Percentiles rank a stretch among this genome's conserved stretches.
Evolutionary conservation across 352 stramenopile genomes (phyloP).

Genomic region (Globisporangium paroecandrum): DNA sequence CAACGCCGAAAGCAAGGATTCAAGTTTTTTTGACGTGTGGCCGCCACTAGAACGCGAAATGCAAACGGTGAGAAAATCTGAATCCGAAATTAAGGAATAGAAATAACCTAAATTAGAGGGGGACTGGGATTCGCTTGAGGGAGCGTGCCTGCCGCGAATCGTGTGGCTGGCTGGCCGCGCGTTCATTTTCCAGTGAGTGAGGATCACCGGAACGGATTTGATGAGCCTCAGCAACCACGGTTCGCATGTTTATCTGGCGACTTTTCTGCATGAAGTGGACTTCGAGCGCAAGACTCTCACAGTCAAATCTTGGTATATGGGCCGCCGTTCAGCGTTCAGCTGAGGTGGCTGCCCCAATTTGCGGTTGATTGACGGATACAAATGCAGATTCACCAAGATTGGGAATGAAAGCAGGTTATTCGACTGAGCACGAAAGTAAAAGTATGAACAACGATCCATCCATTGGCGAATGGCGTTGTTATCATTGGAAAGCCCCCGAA

Average conservation of each 20-base stretch:
- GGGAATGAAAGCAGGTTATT: too few relatives aligned
- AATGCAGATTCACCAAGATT: too few relatives aligned
- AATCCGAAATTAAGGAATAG: conserved; percentile 3
- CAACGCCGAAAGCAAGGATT: conserved; percentile 5
- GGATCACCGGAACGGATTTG: background rate
- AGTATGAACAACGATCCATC: too few relatives aligned
- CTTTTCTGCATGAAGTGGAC: background rate
- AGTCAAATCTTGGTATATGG: too few relatives aligned
- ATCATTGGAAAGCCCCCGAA: too few relatives aligned
- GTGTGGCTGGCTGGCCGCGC: background rate
- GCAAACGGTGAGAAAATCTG: background rate
- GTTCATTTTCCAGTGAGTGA: background rate
- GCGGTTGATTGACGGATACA: too few relatives aligned
- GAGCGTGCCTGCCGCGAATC: conserved; percentile 5
- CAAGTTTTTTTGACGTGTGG: conserved; percentile 15
- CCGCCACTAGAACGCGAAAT: background rate
- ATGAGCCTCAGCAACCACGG: background rate
- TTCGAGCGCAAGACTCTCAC: too few relatives aligned
- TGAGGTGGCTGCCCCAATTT: too few relatives aligned
- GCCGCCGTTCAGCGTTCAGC: too few relatives aligned
- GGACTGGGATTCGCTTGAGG: background rate
- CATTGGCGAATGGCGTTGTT: too few relatives aligned
- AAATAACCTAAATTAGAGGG: background rate
- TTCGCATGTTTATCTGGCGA: background rate
- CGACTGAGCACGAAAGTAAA: too few relatives aligned